Percentiles rank a stretch among this genome's conserved stretches.
Conservation (phyloP, 495 filamentous ascomycete genomes). For the Penicillium arizonense region DNA sequence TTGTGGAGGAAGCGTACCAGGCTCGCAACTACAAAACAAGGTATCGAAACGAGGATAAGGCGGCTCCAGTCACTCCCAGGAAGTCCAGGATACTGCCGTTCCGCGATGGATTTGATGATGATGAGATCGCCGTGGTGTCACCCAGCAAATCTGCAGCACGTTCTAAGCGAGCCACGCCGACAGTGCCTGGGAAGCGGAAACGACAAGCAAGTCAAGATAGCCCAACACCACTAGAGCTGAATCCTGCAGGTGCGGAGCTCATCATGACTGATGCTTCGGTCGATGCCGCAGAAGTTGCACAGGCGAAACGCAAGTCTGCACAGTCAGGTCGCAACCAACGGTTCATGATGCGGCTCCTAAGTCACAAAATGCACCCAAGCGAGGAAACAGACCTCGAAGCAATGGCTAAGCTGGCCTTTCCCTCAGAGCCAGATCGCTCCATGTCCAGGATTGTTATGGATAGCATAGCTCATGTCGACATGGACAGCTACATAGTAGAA, state of each 20-base stretch:
- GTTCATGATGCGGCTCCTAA: constrained; percentile 57
- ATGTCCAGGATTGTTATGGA: constrained; percentile 61
- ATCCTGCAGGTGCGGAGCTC: constrained; percentile 31
- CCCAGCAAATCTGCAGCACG: constrained; percentile 52
- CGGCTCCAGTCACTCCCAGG: constrained; percentile 54
- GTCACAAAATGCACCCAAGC: constrained; percentile 48
- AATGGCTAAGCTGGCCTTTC: constrained; percentile 48
- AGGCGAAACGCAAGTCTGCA: constrained; percentile 6
- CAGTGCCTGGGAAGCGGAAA: constrained; percentile 61
- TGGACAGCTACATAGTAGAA: constrained; percentile 48
- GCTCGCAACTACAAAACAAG: constrained; percentile 47
- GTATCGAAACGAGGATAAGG: constrained; percentile 34
- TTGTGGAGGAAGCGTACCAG: constrained; percentile 56
- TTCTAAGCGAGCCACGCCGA: constrained; percentile 57
- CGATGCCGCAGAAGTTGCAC: constrained; percentile 21
- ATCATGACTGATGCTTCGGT: constrained; percentile 21
- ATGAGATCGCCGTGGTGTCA: constrained; percentile 60
- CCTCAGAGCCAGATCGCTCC: constrained; percentile 50
- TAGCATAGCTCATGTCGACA: constrained; percentile 39
- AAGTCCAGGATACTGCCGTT: constrained; percentile 54
- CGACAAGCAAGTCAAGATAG: constrained; percentile 54
- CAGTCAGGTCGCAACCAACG: constrained; percentile 19
- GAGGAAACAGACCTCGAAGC: constrained; percentile 56
- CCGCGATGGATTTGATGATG: constrained; percentile 72
- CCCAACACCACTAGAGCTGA: constrained; percentile 53